Evolutionary conservation across 2,329 filamentous ascomycete species (phyloP).

Genomic region (Sclerotinia glacialis): DNA sequence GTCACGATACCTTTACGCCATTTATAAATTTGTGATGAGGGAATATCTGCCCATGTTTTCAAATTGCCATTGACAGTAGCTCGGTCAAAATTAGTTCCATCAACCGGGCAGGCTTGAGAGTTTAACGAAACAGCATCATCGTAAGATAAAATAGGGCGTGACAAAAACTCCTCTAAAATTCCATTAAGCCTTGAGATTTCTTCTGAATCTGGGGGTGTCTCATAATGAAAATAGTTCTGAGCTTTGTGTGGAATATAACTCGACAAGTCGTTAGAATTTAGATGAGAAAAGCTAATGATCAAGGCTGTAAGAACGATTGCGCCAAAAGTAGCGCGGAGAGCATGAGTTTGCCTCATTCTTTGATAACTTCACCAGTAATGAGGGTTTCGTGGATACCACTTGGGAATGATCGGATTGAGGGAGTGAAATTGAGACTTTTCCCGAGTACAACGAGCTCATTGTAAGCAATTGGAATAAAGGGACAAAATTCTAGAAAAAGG

Average conservation of each 20-base stretch:
- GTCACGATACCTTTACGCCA: slow-evolving; percentile 27
- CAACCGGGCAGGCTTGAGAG: slow-evolving; percentile 24
- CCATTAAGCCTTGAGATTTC: slow-evolving; percentile 2
- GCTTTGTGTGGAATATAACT: slow-evolving; percentile 12
- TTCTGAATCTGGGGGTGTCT: not conserved
- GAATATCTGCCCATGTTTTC: slow-evolving; percentile 24
- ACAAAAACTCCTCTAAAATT: slow-evolving; percentile 17
- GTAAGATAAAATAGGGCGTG: slow-evolving; percentile 25
- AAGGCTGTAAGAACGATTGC: slow-evolving; percentile 1
- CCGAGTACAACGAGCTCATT: not conserved
- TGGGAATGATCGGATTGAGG: not conserved
- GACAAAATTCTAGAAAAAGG: too few relatives aligned
- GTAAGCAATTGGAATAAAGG: not conserved
- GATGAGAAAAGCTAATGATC: slow-evolving; percentile 7
- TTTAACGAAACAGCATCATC: slow-evolving; percentile 24
- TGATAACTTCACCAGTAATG: not conserved
- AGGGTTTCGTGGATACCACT: not conserved
- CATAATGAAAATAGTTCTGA: slow-evolving; percentile 11
- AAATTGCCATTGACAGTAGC: slow-evolving; percentile 23
- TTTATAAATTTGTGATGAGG: slow-evolving; percentile 24
- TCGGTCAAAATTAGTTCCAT: slow-evolving; percentile 27
- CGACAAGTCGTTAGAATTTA: not conserved
- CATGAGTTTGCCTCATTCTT: slow-evolving; percentile 10
- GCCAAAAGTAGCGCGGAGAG: not conserved
- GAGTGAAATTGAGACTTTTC: not conserved